Base-by-base conservation (phyloP, 768 basidiomycete species). In the Cystoderma amianthinum region DNA sequence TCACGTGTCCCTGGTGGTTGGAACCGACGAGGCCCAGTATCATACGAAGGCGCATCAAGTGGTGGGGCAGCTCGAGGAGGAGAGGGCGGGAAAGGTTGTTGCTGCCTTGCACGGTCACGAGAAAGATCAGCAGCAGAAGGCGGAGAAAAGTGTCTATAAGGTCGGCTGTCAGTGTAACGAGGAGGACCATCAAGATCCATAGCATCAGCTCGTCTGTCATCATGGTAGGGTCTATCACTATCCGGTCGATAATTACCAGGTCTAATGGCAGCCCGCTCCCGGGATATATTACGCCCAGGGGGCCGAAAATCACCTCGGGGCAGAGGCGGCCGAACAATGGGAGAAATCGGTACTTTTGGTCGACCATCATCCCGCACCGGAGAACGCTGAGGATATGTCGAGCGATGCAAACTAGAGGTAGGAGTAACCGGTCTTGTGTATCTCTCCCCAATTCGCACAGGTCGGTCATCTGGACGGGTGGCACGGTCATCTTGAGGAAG, bases 111-210 rank as follows among this genome's bases (percentile, higher is more conserved):
- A 40, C 25, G 39, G 13, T 40, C 23, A 25, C 23, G 39, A 16
- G 22, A 7, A 13, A 40, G 5, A 22, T 40, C 39, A 9, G 23
- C 19, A 7, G 10, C 23, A 7, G 39, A 25, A 5, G 39, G 25
- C 11, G 39, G 39, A 11, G 39, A 16, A 18, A 32, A 32, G 6
- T 16, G 39, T 5, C 7, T 15, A 30, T 40, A 40, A 5, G 23
- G 22, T 10, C 39, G 39, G 18, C n/a, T 32, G 18, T 40, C 39
- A 25, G 13, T 6, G 39, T 20, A 38, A 11, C 39, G 18, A 7
- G 11, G 5, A 19, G 39, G 28, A 13, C 9, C 39, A 40, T 40
- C 39, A 9, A 40, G 23, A 25, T 40, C 39, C 39, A 40, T 40
- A 9, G 25, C 28, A 32, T 40, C 39, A 5, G 38, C 23, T 20